Evolutionary conservation across 1,139 yeast species (phyloP).

Genomic region (Taphrina communis): DNA sequence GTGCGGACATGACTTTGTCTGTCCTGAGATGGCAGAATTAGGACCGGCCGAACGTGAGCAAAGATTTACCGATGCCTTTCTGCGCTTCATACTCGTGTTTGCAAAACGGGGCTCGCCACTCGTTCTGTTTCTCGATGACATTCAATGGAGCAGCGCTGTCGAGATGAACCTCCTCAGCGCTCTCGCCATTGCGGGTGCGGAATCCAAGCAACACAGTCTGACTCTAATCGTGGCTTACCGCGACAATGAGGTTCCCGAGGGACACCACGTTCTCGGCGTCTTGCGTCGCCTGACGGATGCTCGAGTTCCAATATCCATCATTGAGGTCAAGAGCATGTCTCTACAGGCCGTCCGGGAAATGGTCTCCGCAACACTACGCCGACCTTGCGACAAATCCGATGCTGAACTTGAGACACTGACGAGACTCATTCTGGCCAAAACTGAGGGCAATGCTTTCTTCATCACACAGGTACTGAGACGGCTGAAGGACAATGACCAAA

Average conservation of each 20-base stretch:
- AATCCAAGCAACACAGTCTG: slow-evolving; percentile 10
- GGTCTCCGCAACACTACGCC: slow-evolving; percentile 30
- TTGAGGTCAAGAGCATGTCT: slow-evolving; percentile 25
- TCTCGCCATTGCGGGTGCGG: slow-evolving; percentile 29
- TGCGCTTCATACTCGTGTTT: slow-evolving; percentile 28
- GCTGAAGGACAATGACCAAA: slow-evolving; percentile 14
- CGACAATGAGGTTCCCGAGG: slow-evolving; percentile 36
- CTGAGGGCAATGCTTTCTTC: slow-evolving; percentile 40
- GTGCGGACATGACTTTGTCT: not conserved
- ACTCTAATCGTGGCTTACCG: slow-evolving; percentile 32
- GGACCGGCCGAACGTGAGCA: slow-evolving; percentile 39
- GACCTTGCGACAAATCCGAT: slow-evolving; percentile 18
- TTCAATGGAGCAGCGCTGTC: slow-evolving; percentile 34
- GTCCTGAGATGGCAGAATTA: slow-evolving; percentile 27
- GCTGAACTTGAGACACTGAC: slow-evolving; percentile 31
- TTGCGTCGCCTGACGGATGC: slow-evolving; percentile 20
- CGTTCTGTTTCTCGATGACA: slow-evolving; percentile 38
- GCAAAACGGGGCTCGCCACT: slow-evolving; percentile 31
- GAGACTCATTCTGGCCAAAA: slow-evolving; percentile 24
- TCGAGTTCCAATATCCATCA: slow-evolving; percentile 10
- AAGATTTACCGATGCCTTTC: slow-evolving; percentile 30
- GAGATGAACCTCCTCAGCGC: slow-evolving; percentile 29
- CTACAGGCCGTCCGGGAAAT: slow-evolving; percentile 30
- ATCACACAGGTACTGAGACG: slow-evolving; percentile 35
- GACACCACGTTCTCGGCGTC: slow-evolving; percentile 25